phyloP scores from a whole-genome alignment of 2,329 filamentous ascomycete species.

The Epichloe uncinata region DNA sequence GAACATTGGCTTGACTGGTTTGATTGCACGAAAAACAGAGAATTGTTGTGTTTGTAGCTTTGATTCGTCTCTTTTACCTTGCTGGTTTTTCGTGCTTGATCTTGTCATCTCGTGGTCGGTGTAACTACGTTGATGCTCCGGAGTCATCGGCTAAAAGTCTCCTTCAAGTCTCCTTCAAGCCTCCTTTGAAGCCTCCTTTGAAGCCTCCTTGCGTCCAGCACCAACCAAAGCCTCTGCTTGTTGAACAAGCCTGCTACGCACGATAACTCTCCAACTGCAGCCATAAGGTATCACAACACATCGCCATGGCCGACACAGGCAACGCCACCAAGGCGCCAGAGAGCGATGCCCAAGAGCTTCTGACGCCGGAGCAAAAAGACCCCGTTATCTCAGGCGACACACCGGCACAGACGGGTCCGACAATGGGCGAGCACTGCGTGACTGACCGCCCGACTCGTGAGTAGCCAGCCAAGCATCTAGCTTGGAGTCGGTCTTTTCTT shows the following conservation, averaged over 20 bases:
- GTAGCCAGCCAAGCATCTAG: background rate
- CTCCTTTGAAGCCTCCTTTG: no score
- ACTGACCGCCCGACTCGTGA: slow-evolving; percentile 29
- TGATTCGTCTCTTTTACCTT: no score
- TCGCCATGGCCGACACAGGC: slow-evolving; percentile 53
- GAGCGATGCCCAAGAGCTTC: slow-evolving; percentile 47
- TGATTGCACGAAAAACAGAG: no score
- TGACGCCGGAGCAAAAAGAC: slow-evolving; percentile 11
- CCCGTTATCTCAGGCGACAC: slow-evolving; percentile 17
- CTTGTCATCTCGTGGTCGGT: no score
- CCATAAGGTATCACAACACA: background rate
- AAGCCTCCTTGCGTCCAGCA: no score
- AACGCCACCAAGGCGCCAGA: slow-evolving; percentile 60
- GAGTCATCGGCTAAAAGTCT: no score
- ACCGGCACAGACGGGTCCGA: slow-evolving; percentile 9
- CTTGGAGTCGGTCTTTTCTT: background rate
- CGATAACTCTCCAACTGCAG: background rate
- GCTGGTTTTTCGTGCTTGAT: no score
- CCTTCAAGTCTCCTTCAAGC: no score
- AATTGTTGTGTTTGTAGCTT: no score
- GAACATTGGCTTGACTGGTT: no score
- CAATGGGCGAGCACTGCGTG: slow-evolving; percentile 26
- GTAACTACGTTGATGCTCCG: no score
- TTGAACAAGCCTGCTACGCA: background rate
- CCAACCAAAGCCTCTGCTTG: background rate